Evolutionary conservation across 2,329 filamentous ascomycete species (phyloP), one percentile per base, ranked within the genome.

Genomic region (Fusarium acutatum): DNA sequence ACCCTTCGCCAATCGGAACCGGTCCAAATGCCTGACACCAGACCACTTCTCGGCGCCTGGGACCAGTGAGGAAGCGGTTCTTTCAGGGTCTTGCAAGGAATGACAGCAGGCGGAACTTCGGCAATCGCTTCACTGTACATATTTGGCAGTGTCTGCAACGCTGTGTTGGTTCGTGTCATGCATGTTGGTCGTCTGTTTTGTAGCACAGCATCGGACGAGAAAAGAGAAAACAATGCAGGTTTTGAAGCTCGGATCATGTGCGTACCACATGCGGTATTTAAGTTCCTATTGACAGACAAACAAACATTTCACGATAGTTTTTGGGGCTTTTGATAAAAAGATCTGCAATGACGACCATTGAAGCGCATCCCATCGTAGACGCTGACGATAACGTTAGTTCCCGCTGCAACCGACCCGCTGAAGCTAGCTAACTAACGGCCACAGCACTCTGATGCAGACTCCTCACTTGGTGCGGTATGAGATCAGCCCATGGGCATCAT

Each of bases 271-370:
- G 62, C 32, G 64, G 62, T 17, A 67, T 67, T 67, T 67, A 67
- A 67, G 38, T 12, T 8, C 20, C 20, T 6, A 15, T 13, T 9
- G 24, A 67, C n/a, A 14, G 6, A 34, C 15, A 8, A 28, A 24
- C 13, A 20, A 38, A 30, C 8, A 14, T 1, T 40, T 6, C 15
- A 30, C 20, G 12, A 44, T 24, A 43, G 15, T 35, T 37, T n/a
- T 18, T 11, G 7, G 22, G 10, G 12, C 17, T 28, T 11, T 7
- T 46, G 15, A 22, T 13, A 9, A 26, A 5, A 28, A 28, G 24
- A 52, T 30, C n/a, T 28, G 20, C 22, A 32, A 65, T 69, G 67
- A 70, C 60, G 4, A 69, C 67, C 7, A 65, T 69, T 6, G 46
- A 69, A 34, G 67, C 66, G 11, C 44, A 69, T 6, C 59, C 60